Evolutionary conservation across 1,284 basidiomycete genomes (phyloP).

Genomic region (Puccinia horiana): DNA sequence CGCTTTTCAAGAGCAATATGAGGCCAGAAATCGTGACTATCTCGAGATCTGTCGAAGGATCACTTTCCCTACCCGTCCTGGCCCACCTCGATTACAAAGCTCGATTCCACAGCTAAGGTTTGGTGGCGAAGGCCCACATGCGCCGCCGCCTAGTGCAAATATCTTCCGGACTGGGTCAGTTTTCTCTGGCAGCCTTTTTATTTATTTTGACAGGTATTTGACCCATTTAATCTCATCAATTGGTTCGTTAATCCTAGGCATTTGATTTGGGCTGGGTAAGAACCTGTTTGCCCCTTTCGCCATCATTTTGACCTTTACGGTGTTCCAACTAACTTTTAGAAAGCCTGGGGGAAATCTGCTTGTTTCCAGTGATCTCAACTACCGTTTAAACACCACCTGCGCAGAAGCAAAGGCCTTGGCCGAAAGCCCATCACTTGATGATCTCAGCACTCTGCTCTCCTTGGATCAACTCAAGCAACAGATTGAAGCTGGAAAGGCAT

Average conservation of each 20-base stretch:
- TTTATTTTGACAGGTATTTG: background rate
- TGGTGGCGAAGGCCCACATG: background rate
- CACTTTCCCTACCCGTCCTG: constrained; percentile 10
- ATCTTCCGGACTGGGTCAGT: constrained; percentile 41
- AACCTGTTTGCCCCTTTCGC: background rate
- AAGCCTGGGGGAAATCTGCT: background rate
- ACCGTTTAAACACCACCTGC: constrained; percentile 28
- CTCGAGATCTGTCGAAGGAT: constrained; percentile 41
- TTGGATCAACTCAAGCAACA: constrained; percentile 38
- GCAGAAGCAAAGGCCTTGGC: constrained; percentile 32
- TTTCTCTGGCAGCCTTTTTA: background rate
- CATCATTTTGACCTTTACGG: background rate
- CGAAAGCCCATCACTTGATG: background rate
- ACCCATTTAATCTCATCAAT: background rate
- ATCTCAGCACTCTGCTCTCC: constrained; percentile 10
- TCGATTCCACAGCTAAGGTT: constrained; percentile 16
- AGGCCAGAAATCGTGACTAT: constrained; percentile 41
- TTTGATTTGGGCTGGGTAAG: constrained; percentile 39
- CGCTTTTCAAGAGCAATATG: constrained; percentile 38
- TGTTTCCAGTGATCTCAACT: constrained; percentile 42
- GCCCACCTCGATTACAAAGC: background rate
- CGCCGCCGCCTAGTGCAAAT: constrained; percentile 17
- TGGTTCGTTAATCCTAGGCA: background rate
- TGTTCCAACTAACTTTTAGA: background rate
- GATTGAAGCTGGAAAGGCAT: constrained; percentile 39